Evolutionary conservation across 2,329 filamentous ascomycete species (phyloP).

Genomic region (Rutstroemia sp.): DNA sequence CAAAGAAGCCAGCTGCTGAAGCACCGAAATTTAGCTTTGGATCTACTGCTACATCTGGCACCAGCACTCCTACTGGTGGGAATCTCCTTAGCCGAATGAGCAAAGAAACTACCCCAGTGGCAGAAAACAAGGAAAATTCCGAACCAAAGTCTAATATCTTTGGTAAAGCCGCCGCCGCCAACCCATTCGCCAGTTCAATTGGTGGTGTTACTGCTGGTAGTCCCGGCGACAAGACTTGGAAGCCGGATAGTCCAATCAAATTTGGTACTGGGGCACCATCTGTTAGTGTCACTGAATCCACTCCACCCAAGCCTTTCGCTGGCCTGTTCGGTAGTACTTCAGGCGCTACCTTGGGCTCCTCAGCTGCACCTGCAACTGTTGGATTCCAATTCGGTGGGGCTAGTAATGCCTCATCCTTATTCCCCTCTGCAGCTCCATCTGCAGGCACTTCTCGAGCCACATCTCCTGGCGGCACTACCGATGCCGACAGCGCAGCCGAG

Average conservation of each 20-base stretch:
- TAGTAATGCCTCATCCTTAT: constrained; percentile 23
- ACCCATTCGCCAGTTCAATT: constrained; percentile 14
- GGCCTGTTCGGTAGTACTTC: constrained; percentile 12
- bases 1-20: constrained; percentile 26
- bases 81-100: constrained; percentile 51
- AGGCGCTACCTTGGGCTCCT: constrained; percentile 9
- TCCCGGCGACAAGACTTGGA: constrained; percentile 41
- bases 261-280: constrained; percentile 27
- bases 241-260: constrained; percentile 40
- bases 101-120: constrained; percentile 41
- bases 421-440: constrained; percentile 25
- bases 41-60: constrained; percentile 24
- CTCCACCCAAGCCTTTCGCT: constrained; percentile 13
- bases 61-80: constrained; percentile 35
- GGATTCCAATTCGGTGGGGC: constrained; percentile 23
- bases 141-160: constrained; percentile 22
- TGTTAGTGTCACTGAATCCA: constrained; percentile 18
- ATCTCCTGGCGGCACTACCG: constrained; percentile 26
- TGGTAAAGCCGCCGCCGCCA: constrained; percentile 10
- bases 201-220: constrained; percentile 20
- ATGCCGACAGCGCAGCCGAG: constrained; percentile 24
- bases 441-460: constrained; percentile 27
- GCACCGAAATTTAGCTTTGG: constrained; percentile 24
- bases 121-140: constrained; percentile 30
- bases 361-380: constrained; percentile 9